These are phyloP conservation scores for Nakaseomyces glabratus DNA, from an alignment of 1,139 yeast genomes.

Conservation along the genomic window DNA sequence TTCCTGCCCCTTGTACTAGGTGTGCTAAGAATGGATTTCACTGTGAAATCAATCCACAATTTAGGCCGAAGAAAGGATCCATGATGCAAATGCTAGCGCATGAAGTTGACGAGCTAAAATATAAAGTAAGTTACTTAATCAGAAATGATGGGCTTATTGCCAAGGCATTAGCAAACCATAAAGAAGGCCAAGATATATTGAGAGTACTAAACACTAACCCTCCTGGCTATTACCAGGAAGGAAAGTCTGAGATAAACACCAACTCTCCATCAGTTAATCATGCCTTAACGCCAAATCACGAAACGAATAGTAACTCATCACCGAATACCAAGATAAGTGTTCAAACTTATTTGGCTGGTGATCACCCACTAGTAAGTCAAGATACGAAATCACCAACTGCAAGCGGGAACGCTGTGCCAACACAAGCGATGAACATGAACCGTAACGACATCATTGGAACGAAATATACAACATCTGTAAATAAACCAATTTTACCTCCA, in stretches of 20 bases:
- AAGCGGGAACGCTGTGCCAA: conserved; percentile 22
- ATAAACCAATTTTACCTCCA: conserved; percentile 30
- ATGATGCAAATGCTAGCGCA: conserved; percentile 77
- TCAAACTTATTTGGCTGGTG: conserved; percentile 32
- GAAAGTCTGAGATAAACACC: not conserved
- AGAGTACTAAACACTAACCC: conserved; percentile 6
- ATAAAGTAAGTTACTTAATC: conserved; percentile 67
- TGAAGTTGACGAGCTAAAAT: conserved; percentile 73
- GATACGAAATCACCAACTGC: conserved; percentile 19
- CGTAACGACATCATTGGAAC: conserved; percentile 1
- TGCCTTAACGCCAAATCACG: conserved; percentile 1
- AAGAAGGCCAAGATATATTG: conserved; percentile 9
- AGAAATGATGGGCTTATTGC: conserved; percentile 61
- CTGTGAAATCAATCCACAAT: conserved; percentile 87
- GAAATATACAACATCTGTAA: conserved; percentile 17
- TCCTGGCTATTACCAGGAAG: conserved; percentile 3
- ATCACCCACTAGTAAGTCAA: conserved; percentile 31
- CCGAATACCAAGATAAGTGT: conserved; percentile 20
- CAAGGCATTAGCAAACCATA: conserved; percentile 27
- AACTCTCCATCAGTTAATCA: conserved; percentile 6
- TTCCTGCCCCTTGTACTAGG: conserved; percentile 74
- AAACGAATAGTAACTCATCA: not conserved
- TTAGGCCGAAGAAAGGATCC: conserved; percentile 84
- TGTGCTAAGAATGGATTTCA: conserved; percentile 71
- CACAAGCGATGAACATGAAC: conserved; percentile 29